Evolutionary conservation across 306 rosid genomes (phyloP), one percentile per base, ranked within the genome.

Genomic region (Nissolia schottii): DNA sequence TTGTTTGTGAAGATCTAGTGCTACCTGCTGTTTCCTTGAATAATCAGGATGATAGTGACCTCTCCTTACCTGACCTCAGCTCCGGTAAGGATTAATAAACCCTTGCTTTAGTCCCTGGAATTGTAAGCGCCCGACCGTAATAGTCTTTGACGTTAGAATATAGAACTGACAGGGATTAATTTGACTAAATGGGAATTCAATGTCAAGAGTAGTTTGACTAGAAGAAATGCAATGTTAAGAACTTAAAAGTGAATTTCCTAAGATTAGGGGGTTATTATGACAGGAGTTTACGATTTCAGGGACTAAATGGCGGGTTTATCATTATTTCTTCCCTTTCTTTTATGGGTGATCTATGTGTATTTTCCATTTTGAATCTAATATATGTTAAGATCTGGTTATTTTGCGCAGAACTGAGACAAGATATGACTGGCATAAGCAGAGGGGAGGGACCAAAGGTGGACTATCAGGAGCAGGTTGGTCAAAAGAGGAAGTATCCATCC

Each of bases 401-500:
- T 70, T 68, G 51, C 84, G 70, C 89, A 91, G 97, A 65, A 45
- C 92, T 85, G 81, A 82, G 74, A 81, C 86, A 79, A 68, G 77
- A 83, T 53, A 73, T 84, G 89, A 56, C 83, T 56, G 74, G 66
- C 60, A 76, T 82, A 22, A 84, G 87, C 70, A 83, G 59, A 67
- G 85, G 81, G 69, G 90, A 90, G 58, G 90, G 64, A 27, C 58
- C 74, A 29, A 73, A 37, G 50, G 58, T 71, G 23, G 80, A 77
- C 63, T 34, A 80, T 79, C 41, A 78, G 69, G 97, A 88, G 59
- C 76, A 76, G 64, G 79, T 71, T 27, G 75, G 73, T 51, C 90
- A 85, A 75, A 94, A 94, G 87, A 84, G 97, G 85, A 94, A 91
- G 84, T 77, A 77, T 84, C 87, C 85, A 64, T 86, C 86, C 12